These are phyloP conservation scores for Flaveria linearis DNA, from an alignment of 129 eudicot species.

Conservation along the genomic window DNA sequence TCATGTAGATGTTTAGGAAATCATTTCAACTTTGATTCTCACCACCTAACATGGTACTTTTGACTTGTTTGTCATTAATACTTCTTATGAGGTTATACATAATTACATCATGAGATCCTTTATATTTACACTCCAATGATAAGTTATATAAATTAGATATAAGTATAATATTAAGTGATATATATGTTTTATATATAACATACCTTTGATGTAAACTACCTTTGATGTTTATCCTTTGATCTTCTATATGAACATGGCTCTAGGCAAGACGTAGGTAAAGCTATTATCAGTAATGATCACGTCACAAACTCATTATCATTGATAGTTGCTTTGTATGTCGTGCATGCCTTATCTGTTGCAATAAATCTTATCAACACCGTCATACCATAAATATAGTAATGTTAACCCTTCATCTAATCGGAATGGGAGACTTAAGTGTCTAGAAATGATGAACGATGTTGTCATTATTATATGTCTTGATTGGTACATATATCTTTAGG, in stretches of 20 bases:
- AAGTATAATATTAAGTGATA: neutral
- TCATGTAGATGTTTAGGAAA: neutral
- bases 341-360: slow-evolving; percentile 4
- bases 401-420: neutral
- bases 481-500: neutral
- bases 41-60: neutral
- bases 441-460: neutral
- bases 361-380: neutral
- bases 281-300: slow-evolving; percentile 16
- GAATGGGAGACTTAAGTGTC: neutral
- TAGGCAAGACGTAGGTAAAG: neutral
- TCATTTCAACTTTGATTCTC: neutral
- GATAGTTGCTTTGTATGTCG: neutral
- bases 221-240: slow-evolving; percentile 7
- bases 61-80: neutral
- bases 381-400: neutral
- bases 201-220: neutral
- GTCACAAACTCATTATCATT: neutral
- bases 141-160: neutral
- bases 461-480: neutral
- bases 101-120: neutral
- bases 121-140: neutral
- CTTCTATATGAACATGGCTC: neutral
- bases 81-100: neutral
- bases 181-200: neutral